Evolutionary conservation across 2,329 filamentous ascomycete genomes (phyloP).

Genomic region (Geosmithia morbida): DNA sequence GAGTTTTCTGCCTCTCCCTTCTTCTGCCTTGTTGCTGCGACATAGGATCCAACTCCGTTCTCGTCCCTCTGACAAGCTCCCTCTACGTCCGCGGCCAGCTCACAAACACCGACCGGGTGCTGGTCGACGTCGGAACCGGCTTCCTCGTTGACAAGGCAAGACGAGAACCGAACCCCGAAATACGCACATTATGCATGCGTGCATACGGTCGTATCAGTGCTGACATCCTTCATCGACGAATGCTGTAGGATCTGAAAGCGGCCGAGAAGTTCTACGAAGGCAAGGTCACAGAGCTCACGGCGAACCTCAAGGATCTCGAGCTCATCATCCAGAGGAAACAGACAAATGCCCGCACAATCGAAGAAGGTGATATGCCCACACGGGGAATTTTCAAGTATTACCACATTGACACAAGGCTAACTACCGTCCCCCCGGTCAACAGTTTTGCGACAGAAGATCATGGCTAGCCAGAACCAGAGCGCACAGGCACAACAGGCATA

Average conservation of each 20-base stretch:
- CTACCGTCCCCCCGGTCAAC: background rate
- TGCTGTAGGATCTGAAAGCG: conserved; percentile 30
- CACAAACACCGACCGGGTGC: conserved; percentile 57
- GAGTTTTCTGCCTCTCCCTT: no score
- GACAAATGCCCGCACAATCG: conserved; percentile 69
- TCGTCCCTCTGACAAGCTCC: conserved; percentile 91
- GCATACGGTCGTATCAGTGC: no score
- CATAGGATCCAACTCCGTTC: conserved; percentile 37
- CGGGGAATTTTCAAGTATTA: background rate
- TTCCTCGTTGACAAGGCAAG: conserved; percentile 85
- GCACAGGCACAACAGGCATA: conserved; percentile 7
- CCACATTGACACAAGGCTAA: background rate
- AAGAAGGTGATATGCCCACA: conserved; percentile 56
- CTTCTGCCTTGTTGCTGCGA: background rate
- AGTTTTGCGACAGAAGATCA: conserved; percentile 29
- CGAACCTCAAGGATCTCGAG: conserved; percentile 42
- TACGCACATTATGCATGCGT: no score
- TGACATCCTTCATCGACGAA: background rate
- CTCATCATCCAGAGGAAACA: conserved; percentile 55
- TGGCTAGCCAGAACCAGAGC: conserved; percentile 17
- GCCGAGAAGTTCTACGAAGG: conserved; percentile 41
- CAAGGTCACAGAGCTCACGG: conserved; percentile 37
- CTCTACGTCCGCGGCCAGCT: conserved; percentile 83
- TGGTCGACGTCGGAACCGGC: conserved; percentile 88
- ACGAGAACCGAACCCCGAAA: background rate